Conservation (phyloP, 2,329 filamentous ascomycete genomes). For the Pseudocercospora fuligena region DNA sequence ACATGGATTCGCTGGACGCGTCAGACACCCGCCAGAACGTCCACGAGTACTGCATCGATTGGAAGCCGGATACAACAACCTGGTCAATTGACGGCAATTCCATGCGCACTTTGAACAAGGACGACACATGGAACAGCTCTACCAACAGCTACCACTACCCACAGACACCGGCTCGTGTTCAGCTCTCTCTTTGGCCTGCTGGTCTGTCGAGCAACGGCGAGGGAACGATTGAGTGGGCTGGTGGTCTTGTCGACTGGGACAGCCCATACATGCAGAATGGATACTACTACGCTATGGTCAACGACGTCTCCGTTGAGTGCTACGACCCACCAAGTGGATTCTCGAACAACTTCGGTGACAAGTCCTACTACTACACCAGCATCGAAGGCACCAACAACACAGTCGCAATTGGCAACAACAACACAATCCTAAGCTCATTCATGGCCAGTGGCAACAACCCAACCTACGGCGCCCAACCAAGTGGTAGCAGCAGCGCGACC, state of each 20-base stretch:
- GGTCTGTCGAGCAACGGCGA: slow-evolving; percentile 76
- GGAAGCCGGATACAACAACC: slow-evolving; percentile 82
- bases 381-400: slow-evolving; percentile 72
- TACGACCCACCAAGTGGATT: slow-evolving; percentile 78
- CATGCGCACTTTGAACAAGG: slow-evolving; percentile 73
- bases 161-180: slow-evolving; percentile 87
- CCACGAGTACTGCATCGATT: slow-evolving; percentile 92
- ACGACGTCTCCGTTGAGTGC: slow-evolving; percentile 81
- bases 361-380: slow-evolving; percentile 77
- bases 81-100: slow-evolving; percentile 86
- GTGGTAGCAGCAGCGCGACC: slow-evolving; percentile 35
- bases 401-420: slow-evolving; percentile 74
- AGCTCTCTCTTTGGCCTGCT: slow-evolving; percentile 95
- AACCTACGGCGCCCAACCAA: slow-evolving; percentile 47
- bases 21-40: slow-evolving; percentile 75
- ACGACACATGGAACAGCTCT: slow-evolving; percentile 84
- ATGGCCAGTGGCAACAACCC: slow-evolving; percentile 79
- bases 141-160: slow-evolving; percentile 83
- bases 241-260: slow-evolving; percentile 87
- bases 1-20: slow-evolving; percentile 72
- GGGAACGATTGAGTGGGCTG: slow-evolving; percentile 90
- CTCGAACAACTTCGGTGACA: slow-evolving; percentile 58
- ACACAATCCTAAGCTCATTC: slow-evolving; percentile 78
- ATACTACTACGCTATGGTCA: slow-evolving; percentile 86
- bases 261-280: slow-evolving; percentile 79